Percentiles rank a stretch among this genome's conserved stretches.
These are phyloP conservation scores for Carex kokanica DNA, from an alignment of 176 grass and related monocot species.

Conservation along the genomic window DNA sequence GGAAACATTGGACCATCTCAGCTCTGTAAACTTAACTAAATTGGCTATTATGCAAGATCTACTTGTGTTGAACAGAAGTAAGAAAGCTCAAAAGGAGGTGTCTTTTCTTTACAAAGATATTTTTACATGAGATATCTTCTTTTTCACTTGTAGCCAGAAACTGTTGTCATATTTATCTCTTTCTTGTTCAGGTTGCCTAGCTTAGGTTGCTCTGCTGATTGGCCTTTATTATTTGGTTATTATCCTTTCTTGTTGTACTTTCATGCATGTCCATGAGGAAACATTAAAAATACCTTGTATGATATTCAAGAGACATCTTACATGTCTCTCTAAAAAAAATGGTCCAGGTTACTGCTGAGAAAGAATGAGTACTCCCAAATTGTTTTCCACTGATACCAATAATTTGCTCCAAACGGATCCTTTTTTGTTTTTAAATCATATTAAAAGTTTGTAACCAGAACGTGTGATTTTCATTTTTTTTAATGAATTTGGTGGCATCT, in stretches of 20 bases:
- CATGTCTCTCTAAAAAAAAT: background rate
- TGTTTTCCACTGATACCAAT: background rate
- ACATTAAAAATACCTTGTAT: background rate
- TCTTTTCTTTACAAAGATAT: constrained; percentile 1
- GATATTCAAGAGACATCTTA: background rate
- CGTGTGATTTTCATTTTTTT: background rate
- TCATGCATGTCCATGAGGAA: background rate
- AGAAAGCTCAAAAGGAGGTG: background rate
- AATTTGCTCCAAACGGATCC: background rate
- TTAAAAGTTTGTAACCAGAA: background rate
- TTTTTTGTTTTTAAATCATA: background rate
- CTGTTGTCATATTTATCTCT: background rate
- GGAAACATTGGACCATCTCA: background rate
- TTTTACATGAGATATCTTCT: background rate
- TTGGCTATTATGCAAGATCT: background rate
- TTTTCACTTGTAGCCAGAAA: background rate
- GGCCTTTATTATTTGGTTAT: background rate
- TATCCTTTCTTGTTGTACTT: background rate
- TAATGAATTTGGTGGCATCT: constrained; percentile 5
- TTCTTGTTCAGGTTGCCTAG: background rate
- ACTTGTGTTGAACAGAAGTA: background rate
- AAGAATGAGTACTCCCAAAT: background rate
- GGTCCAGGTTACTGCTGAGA: background rate
- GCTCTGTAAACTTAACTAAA: background rate
- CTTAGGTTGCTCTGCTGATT: background rate